These are phyloP conservation scores for Chenopodium quinoa DNA, from an alignment of 148 eudicot genomes.

Conservation along the genomic window DNA sequence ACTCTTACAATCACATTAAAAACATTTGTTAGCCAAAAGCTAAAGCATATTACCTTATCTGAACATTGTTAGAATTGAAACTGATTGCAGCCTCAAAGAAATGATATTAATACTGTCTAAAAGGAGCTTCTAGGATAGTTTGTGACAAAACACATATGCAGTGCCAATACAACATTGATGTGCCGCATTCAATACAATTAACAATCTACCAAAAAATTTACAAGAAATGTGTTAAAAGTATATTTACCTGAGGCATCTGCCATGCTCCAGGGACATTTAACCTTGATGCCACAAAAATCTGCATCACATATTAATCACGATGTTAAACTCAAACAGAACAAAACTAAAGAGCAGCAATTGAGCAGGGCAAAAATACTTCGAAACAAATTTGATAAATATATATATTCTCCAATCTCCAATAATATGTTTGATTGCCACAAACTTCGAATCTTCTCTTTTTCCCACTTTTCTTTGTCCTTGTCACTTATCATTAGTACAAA, in stretches of 20 bases:
- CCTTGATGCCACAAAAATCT: slow-evolving; percentile 98
- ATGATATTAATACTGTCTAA: neutral
- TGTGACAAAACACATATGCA: neutral
- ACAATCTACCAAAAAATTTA: neutral
- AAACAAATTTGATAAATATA: neutral
- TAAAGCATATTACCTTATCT: neutral
- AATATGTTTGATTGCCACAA: neutral
- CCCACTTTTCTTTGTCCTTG: neutral
- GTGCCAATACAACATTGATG: neutral
- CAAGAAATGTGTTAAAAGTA: neutral
- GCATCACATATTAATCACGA: slow-evolving; percentile 17
- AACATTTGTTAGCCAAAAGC: neutral
- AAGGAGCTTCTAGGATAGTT: neutral
- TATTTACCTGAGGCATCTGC: slow-evolving; percentile 95
- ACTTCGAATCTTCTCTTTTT: neutral
- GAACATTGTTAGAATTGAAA: neutral
- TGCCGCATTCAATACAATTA: neutral
- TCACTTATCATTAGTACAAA: neutral
- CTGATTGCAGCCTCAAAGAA: neutral
- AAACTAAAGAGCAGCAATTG: neutral
- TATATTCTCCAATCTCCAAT: neutral
- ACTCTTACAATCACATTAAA: neutral
- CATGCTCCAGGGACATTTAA: slow-evolving; percentile 97
- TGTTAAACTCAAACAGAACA: neutral
- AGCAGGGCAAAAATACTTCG: neutral